Evolutionary conservation across 2,329 filamentous ascomycete species (phyloP).

Genomic region (Diaporthe ampelina): DNA sequence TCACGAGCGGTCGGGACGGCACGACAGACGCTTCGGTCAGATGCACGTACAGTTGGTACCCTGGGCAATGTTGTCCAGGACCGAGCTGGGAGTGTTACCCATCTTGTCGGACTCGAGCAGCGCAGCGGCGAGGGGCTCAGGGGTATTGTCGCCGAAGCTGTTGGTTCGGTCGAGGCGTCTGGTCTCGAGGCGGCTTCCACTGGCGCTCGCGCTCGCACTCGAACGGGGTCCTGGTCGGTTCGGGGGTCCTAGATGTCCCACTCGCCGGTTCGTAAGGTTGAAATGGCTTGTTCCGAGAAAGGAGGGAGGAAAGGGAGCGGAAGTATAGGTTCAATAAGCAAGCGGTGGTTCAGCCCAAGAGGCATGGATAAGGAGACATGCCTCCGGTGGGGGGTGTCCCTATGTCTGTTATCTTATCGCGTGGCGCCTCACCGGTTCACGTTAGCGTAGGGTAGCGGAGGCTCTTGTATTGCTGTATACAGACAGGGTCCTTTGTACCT

Average conservation of each 20-base stretch:
- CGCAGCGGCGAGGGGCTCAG: conserved; percentile 19
- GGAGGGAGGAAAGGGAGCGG: not conserved
- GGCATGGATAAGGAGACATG: conserved; percentile 24
- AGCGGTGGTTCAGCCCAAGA: conserved; percentile 5
- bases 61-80: conserved; percentile 96
- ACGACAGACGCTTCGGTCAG: not conserved
- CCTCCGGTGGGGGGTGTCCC: conserved; percentile 22
- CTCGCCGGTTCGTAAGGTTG: not conserved
- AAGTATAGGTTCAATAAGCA: conserved; percentile 10
- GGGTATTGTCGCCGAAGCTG: conserved; percentile 10
- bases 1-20: not conserved
- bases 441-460: conserved; percentile 30
- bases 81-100: conserved; percentile 78
- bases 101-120: conserved; percentile 54
- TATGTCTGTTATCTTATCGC: conserved; percentile 33
- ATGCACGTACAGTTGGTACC: conserved; percentile 86
- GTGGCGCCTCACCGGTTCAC: conserved; percentile 25
- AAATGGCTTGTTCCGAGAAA: not conserved
- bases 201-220: conserved; percentile 29
- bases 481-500: not conserved
- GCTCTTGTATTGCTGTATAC: not conserved
- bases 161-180: not conserved
- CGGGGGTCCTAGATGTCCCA: not conserved
- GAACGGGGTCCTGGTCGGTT: conserved; percentile 23
- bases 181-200: conserved; percentile 26